Evolutionary conservation across 306 rosid species (phyloP).

Genomic region (Amphicarpaea edgeworthii): DNA sequence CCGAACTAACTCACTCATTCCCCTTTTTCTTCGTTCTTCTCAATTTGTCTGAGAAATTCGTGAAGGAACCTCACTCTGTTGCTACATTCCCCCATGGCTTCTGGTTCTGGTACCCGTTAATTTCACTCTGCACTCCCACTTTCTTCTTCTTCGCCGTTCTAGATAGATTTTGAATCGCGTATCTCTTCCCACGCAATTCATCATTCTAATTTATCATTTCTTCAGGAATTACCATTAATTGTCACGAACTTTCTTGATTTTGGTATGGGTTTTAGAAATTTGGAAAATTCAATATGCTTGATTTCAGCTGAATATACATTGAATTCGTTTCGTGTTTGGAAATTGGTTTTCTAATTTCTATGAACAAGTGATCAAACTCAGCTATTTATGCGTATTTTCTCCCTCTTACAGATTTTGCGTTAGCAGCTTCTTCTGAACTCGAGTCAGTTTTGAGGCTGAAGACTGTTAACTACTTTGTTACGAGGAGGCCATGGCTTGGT

Average conservation of each 20-base stretch:
- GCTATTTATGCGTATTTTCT: constrained; percentile 17
- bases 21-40: background rate
- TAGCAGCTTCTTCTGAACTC: constrained; percentile 69
- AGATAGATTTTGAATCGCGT: background rate
- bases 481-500: constrained; percentile 99
- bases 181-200: constrained; percentile 14
- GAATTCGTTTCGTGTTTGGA: constrained; percentile 21
- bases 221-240: constrained; percentile 16
- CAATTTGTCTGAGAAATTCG: constrained; percentile 42
- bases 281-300: background rate
- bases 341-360: background rate
- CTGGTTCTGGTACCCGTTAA: constrained; percentile 74
- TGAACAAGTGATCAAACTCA: background rate
- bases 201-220: background rate
- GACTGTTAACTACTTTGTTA: constrained; percentile 74
- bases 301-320: constrained; percentile 16
- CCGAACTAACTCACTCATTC: constrained; percentile 15
- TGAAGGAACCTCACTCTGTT: constrained; percentile 32
- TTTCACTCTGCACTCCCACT: constrained; percentile 19
- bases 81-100: constrained; percentile 63
- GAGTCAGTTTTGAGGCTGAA: constrained; percentile 81
- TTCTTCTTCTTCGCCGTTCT: background rate
- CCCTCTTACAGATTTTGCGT: constrained; percentile 65
- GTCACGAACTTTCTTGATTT: background rate
- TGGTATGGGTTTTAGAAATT: constrained; percentile 7